These are phyloP conservation scores for Ogataea degrootiae DNA, from an alignment of 805 yeast genomes.

Conservation along the genomic window DNA sequence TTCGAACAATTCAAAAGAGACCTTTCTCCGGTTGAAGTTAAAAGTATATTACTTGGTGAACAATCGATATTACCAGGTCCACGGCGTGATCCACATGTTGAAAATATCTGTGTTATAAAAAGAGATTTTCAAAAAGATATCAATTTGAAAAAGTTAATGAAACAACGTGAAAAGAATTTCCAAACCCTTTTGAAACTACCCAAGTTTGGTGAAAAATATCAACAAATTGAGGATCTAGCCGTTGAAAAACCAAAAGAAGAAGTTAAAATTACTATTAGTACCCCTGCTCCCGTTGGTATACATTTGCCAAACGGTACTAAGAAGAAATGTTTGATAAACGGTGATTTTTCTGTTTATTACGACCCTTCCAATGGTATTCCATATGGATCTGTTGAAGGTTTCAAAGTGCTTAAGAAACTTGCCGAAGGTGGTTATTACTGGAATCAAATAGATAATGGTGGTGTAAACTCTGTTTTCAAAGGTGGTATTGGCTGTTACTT, in stretches of 20 bases:
- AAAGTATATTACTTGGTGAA: conserved; percentile 52
- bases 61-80: conserved; percentile 50
- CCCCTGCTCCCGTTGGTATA: conserved; percentile 73
- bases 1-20: conserved; percentile 43
- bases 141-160: conserved; percentile 21
- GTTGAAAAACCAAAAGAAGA: conserved; percentile 41
- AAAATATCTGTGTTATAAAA: conserved; percentile 31
- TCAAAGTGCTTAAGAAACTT: conserved; percentile 50
- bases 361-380: conserved; percentile 90
- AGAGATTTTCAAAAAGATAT: conserved; percentile 24
- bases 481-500: conserved; percentile 39
- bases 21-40: conserved; percentile 27
- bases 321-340: conserved; percentile 69
- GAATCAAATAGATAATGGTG: conserved; percentile 47
- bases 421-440: conserved; percentile 54
- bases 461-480: conserved; percentile 29
- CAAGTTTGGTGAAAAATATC: conserved; percentile 54
- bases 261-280: conserved; percentile 47
- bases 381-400: conserved; percentile 79
- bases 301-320: conserved; percentile 65
- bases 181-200: conserved; percentile 47
- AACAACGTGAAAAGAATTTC: conserved; percentile 29
- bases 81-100: conserved; percentile 50
- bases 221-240: conserved; percentile 36
- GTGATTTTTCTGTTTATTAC: conserved; percentile 72